Evolutionary conservation across 2,329 filamentous ascomycete species (phyloP), one percentile per base, ranked within the genome.

Genomic region (Tolypocladium endophyticum): DNA sequence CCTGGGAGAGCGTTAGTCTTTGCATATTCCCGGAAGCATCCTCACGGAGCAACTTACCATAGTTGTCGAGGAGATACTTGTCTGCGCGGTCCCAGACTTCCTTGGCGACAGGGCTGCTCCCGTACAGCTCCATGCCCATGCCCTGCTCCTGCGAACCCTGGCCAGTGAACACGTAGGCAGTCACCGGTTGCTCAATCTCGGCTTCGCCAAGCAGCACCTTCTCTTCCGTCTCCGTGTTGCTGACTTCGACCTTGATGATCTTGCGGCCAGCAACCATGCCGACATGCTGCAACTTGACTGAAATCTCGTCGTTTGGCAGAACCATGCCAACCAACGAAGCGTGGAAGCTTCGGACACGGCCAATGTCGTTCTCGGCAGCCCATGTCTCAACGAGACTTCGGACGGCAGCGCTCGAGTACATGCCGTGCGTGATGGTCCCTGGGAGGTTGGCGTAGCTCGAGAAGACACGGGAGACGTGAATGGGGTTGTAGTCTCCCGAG

Each of bases 61-160:
- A 99, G 73, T 96, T 97, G 77, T 97, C 93, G 79, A 97, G 87
- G 73, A 99, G 93, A 74, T 99, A 96, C 76, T 90, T 95, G 77
- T 99, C 94, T 57, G 94, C 95, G 62, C 92, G 87, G 73, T 97
- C 94, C 94, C 94, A 99, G 57, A 99, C 94, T 68, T 96, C 93
- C 79, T 92, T 92, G 63, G 94, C 95, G 25, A 99, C 94, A 43
- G 88, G 80, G 73, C 94, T 97, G 81, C 88, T 96, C 69, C 83
- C 88, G 74, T 99, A 99, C 57, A 99, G 82, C 70, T 97, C 94
- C 94, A 99, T 99, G 76, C 94, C 94, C 94, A 99, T 99, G 63
- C 94, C 94, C 75, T 99, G 94, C 76, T 99, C 94, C 75, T 99
- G 95, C 57, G 92, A 97, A 68, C 94, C 94, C 76, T 99, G 94